Evolutionary conservation across 2,329 filamentous ascomycete species (phyloP).

Genomic region (Biscogniauxia mediterranea): DNA sequence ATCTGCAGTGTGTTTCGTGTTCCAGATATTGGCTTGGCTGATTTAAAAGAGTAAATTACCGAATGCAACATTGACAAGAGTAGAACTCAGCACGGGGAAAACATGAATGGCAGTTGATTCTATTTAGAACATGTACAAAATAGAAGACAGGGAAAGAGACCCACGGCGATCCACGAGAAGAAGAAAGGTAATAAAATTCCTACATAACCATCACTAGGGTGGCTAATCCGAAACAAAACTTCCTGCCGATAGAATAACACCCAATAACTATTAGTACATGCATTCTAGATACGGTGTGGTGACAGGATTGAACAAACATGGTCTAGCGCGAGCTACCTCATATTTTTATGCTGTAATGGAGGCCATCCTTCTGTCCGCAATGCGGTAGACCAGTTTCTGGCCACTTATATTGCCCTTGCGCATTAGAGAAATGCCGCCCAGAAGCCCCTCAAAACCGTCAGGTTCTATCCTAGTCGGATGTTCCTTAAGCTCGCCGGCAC

Average conservation of each 20-base stretch:
- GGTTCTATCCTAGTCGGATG: slow-evolving; percentile 8
- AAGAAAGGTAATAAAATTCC: neutral
- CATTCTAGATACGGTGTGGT: neutral
- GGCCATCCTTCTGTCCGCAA: neutral
- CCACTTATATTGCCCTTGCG: slow-evolving; percentile 7
- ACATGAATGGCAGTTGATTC: too few relatives aligned
- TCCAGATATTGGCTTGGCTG: too few relatives aligned
- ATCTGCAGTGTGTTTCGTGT: too few relatives aligned
- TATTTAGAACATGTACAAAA: too few relatives aligned
- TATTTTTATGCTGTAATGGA: neutral
- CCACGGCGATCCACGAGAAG: neutral
- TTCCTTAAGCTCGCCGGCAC: slow-evolving; percentile 3
- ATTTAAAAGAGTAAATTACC: too few relatives aligned
- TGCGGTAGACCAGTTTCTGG: slow-evolving; percentile 10
- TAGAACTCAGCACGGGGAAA: too few relatives aligned
- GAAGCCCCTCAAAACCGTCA: slow-evolving; percentile 10
- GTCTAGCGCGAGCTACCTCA: too few relatives aligned
- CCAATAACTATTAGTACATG: neutral
- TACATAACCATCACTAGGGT: neutral
- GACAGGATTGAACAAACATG: neutral
- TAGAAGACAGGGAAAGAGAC: too few relatives aligned
- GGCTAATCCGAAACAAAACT: neutral
- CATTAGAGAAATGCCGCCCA: slow-evolving; percentile 5
- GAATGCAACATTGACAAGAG: too few relatives aligned
- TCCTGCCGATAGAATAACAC: neutral